Evolutionary conservation across 345 rosid species (phyloP).

Genomic region (Citrus inodora): DNA sequence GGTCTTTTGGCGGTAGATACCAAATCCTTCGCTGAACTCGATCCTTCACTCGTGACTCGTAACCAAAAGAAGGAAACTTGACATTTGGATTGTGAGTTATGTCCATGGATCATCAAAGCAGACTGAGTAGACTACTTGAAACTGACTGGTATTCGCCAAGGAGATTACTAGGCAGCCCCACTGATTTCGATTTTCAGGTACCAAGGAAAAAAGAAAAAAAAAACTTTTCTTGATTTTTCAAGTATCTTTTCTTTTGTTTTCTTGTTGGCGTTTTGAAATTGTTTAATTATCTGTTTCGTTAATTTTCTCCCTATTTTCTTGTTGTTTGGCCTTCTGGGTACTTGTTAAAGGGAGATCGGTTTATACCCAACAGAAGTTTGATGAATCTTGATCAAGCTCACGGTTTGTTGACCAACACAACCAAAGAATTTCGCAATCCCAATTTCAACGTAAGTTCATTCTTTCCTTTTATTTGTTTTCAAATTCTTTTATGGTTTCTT

Average conservation of each 20-base stretch:
- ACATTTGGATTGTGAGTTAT: neutral
- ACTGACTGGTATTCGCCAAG: conserved; percentile 49
- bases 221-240: neutral
- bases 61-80: neutral
- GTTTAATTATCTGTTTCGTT: neutral
- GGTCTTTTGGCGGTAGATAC: conserved; percentile 23
- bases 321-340: conserved; percentile 6
- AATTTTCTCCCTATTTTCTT: neutral
- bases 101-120: conserved; percentile 31
- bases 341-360: conserved; percentile 39
- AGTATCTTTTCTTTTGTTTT: neutral
- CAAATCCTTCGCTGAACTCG: neutral
- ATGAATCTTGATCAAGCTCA: conserved; percentile 64
- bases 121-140: conserved; percentile 10
- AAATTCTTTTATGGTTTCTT: neutral
- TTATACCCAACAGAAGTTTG: conserved; percentile 49
- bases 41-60: neutral
- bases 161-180: conserved; percentile 35
- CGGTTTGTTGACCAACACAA: conserved; percentile 36
- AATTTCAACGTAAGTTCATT: conserved; percentile 26
- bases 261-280: neutral
- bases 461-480: neutral
- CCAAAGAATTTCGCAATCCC: conserved; percentile 11
- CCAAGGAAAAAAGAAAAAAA: no score
- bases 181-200: conserved; percentile 36